Evolutionary conservation across 768 basidiomycete species (phyloP).

Genomic region (Boletus pseudopeckii): DNA sequence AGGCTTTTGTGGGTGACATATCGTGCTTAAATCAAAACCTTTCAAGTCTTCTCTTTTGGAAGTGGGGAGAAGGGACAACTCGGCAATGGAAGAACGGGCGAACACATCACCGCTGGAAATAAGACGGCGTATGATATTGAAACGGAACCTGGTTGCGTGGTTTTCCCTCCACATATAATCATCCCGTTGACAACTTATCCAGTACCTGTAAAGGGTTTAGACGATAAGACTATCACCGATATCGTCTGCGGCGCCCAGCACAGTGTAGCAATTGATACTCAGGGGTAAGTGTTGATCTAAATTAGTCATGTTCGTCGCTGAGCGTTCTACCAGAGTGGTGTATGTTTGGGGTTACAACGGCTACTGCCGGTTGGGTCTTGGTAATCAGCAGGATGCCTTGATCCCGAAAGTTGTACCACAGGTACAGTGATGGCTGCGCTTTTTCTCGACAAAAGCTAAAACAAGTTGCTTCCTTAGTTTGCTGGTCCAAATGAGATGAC

Average conservation of each 20-base stretch:
- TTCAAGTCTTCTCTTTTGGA: conserved; percentile 80
- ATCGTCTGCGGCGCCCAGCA: conserved; percentile 90
- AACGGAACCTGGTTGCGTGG: conserved; percentile 55
- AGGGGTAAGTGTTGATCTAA: conserved; percentile 48
- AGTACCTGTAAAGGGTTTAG: conserved; percentile 76
- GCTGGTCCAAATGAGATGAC: conserved; percentile 64
- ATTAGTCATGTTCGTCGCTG: conserved; percentile 1
- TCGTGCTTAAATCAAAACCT: neutral
- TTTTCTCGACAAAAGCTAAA: neutral
- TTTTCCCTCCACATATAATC: neutral
- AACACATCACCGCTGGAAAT: conserved; percentile 82
- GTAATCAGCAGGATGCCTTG: conserved; percentile 78
- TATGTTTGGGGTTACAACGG: conserved; percentile 90
- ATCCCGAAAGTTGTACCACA: conserved; percentile 82
- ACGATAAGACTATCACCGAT: conserved; percentile 73
- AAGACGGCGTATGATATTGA: conserved; percentile 83
- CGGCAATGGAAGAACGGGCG: conserved; percentile 91
- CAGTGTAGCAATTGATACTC: conserved; percentile 71
- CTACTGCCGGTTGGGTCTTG: conserved; percentile 87
- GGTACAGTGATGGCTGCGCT: conserved; percentile 34
- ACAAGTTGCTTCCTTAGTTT: conserved; percentile 46
- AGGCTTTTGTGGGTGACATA: conserved; percentile 11
- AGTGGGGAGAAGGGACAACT: conserved; percentile 92
- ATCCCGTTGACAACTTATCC: conserved; percentile 9
- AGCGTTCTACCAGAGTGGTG: conserved; percentile 47